Evolutionary conservation across 2,329 filamentous ascomycete genomes (phyloP).

Genomic region (Fusarium continuum): DNA sequence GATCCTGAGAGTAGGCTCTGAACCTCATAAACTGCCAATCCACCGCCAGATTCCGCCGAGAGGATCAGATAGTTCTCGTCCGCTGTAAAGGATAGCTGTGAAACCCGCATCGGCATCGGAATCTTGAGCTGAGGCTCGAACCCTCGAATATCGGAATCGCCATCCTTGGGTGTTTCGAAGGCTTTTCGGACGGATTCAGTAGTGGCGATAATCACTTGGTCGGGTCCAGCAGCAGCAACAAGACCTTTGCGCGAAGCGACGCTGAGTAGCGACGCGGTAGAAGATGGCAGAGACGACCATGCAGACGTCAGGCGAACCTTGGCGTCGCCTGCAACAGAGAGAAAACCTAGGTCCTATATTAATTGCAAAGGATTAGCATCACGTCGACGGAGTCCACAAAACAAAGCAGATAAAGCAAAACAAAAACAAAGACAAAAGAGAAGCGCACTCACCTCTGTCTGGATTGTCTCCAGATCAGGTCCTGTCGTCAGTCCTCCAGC

Average conservation of each 20-base stretch:
- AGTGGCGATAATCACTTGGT: conserved; percentile 77
- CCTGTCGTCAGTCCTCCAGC: conserved; percentile 57
- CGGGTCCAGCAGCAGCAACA: conserved; percentile 86
- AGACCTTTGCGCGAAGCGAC: conserved; percentile 83
- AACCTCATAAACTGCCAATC: conserved; percentile 84
- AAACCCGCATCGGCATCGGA: conserved; percentile 77
- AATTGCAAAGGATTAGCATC: conserved; percentile 37
- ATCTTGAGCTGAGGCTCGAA: conserved; percentile 81
- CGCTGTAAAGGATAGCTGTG: conserved; percentile 90
- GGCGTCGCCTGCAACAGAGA: conserved; percentile 79
- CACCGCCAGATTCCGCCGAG: conserved; percentile 81
- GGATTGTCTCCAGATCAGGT: conserved; percentile 77
- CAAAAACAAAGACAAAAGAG: neutral
- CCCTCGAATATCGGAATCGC: conserved; percentile 70
- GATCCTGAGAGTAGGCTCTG: conserved; percentile 72
- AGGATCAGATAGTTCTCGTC: conserved; percentile 87
- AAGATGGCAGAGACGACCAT: conserved; percentile 80
- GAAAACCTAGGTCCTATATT: conserved; percentile 77
- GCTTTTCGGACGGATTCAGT: conserved; percentile 82
- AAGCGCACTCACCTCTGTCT: conserved; percentile 73
- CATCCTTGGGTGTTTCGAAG: conserved; percentile 68
- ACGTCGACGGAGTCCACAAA: conserved; percentile 23
- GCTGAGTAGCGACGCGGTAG: conserved; percentile 83
- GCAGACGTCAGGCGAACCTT: conserved; percentile 82
- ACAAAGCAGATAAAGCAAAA: conserved; percentile 12